Evolutionary conservation across 345 rosid species (phyloP), one percentile per base, ranked within the genome.

Genomic region (Brassica carinata): DNA sequence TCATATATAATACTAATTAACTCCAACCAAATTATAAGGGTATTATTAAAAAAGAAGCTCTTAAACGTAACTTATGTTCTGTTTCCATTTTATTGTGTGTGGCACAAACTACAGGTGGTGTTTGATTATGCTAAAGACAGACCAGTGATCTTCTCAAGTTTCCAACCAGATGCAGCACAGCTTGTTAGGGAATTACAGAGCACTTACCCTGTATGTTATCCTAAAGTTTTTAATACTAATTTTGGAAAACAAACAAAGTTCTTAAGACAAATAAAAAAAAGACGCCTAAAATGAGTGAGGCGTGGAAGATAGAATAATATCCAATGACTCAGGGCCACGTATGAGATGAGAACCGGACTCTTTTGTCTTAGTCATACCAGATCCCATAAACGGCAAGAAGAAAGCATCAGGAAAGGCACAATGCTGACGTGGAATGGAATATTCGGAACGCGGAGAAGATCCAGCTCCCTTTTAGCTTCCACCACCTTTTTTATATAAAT

Each of bases 111-210:
- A 5, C 43, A 91, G 92, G 96, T 93, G 36, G 95, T 96, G 18
- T 87, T 71, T 53, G 87, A 85, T 45, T 83, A 72, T 82, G 97
- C 85, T 10, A 78, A 85, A 55, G 89, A 81, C 11, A 87, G 98
- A 71, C 90, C 97, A 38, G 85, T 94, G 69, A 86, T 92, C 71
- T 96, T 96, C 87, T 96, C 99, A 38, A 84, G 87, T 14, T 96
- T 96, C 82, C 98, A 96, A 10, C 99, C 99, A 3, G 99, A 94
- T 77, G 99, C 99, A 0, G 98, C 95, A 5, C 63, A 84, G 18
- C 91, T 94, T 7, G 53, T 92, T 59, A 82, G 89, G 82, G 88
- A 92, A 75, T 74, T 94, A 18, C 99, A 96, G 83, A 84, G 45
- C 83, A 76, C 76, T 6, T 92, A 94, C 81, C 99, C 99, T 33